Evolutionary conservation across 768 basidiomycete genomes (phyloP).

Genomic region (Daedaleopsis nitida): DNA sequence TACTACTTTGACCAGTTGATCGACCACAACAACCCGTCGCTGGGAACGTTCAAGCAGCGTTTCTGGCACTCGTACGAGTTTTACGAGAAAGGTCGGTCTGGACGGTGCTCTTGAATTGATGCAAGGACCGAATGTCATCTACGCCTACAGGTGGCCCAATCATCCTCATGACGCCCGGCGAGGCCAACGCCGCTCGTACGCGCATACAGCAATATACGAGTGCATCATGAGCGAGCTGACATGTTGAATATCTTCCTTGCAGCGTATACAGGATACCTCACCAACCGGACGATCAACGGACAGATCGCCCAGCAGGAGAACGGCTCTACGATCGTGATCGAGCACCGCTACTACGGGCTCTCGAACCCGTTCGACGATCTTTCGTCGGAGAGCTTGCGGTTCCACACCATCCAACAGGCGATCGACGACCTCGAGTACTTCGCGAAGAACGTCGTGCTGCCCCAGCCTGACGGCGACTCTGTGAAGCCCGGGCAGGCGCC

Average conservation of each 20-base stretch:
- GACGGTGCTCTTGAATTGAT: too few relatives aligned
- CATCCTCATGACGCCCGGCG: constrained; percentile 67
- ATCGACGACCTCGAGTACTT: constrained; percentile 76
- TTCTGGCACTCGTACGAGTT: constrained; percentile 73
- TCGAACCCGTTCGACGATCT: constrained; percentile 71
- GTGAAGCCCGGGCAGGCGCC: constrained; percentile 54
- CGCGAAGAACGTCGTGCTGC: constrained; percentile 61
- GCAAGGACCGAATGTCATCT: not conserved
- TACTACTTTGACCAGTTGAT: constrained; percentile 60
- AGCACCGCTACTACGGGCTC: constrained; percentile 77
- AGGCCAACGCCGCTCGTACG: constrained; percentile 52
- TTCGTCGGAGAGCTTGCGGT: constrained; percentile 52
- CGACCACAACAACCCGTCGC: constrained; percentile 54
- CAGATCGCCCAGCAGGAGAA: constrained; percentile 65
- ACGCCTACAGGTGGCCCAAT: constrained; percentile 50
- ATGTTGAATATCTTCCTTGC: not conserved
- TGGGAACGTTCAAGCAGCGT: constrained; percentile 78
- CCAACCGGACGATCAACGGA: constrained; percentile 64
- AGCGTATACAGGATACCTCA: constrained; percentile 53
- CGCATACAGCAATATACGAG: not conserved
- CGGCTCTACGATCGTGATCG: constrained; percentile 63
- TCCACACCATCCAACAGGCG: constrained; percentile 73
- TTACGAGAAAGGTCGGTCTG: constrained; percentile 45
- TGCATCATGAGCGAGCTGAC: not conserved
- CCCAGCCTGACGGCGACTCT: constrained; percentile 65